Conservation (phyloP, 495 filamentous ascomycete species). For the Podospora bellae-mahoneyi region DNA sequence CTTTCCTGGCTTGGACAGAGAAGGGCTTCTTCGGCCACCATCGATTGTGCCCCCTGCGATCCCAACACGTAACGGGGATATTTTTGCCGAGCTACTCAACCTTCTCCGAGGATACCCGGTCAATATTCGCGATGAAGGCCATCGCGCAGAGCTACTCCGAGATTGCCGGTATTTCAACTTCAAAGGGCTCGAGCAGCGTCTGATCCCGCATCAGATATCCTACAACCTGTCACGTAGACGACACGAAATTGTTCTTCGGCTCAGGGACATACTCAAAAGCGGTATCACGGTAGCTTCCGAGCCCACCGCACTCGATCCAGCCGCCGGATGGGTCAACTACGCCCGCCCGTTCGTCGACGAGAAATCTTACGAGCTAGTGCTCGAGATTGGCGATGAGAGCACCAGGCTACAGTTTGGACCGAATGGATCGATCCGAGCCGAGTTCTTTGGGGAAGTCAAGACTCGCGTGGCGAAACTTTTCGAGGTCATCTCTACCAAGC, state of each 20-base stretch:
- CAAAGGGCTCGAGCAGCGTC: slow-evolving; percentile 81
- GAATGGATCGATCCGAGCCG: slow-evolving; percentile 37
- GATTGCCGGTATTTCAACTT: slow-evolving; percentile 94
- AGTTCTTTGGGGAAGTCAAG: slow-evolving; percentile 68
- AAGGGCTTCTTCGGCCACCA: slow-evolving; percentile 82
- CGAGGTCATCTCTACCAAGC: slow-evolving; percentile 76
- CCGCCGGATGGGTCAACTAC: slow-evolving; percentile 67
- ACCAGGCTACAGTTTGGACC: slow-evolving; percentile 57
- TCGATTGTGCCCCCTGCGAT: slow-evolving; percentile 79
- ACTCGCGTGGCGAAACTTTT: slow-evolving; percentile 68
- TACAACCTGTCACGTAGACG: slow-evolving; percentile 66
- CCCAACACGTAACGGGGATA: slow-evolving; percentile 72
- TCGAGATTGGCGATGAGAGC: slow-evolving; percentile 71
- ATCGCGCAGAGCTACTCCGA: slow-evolving; percentile 73
- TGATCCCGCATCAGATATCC: slow-evolving; percentile 74
- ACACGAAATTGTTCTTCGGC: slow-evolving; percentile 74
- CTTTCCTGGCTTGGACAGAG: slow-evolving; percentile 80
- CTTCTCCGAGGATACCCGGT: slow-evolving; percentile 85
- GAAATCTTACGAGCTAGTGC: slow-evolving; percentile 64
- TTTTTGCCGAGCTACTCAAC: slow-evolving; percentile 80
- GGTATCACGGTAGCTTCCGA: slow-evolving; percentile 66
- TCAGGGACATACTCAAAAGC: slow-evolving; percentile 82
- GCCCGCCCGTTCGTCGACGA: slow-evolving; percentile 80
- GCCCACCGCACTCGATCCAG: slow-evolving; percentile 31
- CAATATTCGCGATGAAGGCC: slow-evolving; percentile 68